Percentiles rank a stretch among this genome's conserved stretches.
Conservation (phyloP, 257 asterid genomes). For the Vinca minor region DNA sequence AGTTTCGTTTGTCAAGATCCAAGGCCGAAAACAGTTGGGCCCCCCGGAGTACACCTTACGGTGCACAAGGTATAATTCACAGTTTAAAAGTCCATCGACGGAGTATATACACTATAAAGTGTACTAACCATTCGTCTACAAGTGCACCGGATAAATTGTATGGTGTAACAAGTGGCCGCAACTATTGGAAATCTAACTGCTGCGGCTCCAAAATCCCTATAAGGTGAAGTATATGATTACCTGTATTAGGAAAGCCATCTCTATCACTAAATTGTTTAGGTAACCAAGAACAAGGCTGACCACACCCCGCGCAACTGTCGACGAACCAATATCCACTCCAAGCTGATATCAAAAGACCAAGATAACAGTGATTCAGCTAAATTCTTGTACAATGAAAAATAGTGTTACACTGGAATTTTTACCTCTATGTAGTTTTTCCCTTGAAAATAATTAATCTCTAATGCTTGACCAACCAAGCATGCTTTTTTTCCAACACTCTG, state of each 20-base stretch:
- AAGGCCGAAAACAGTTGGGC: too few species aligned
- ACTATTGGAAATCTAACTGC: too few species aligned
- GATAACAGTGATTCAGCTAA: not conserved
- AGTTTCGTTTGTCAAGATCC: too few species aligned
- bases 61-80: too few species aligned
- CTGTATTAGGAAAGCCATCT: conserved; percentile 92
- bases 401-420: conserved; percentile 12
- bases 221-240: conserved; percentile 22
- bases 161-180: too few species aligned
- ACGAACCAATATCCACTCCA: conserved; percentile 73
- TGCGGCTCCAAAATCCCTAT: not conserved
- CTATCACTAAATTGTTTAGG: conserved; percentile 78
- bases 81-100: too few species aligned
- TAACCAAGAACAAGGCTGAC: conserved; percentile 86
- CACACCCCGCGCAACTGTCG: conserved; percentile 81
- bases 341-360: conserved; percentile 42
- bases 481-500: conserved; percentile 93
- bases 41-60: too few species aligned
- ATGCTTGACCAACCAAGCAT: conserved; percentile 77
- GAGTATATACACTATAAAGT: too few species aligned
- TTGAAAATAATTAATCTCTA: conserved; percentile 63
- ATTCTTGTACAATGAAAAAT: not conserved
- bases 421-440: conserved; percentile 98
- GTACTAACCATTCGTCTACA: too few species aligned
- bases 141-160: too few species aligned